A percentile compares a stretch with the other conserved stretches of the same genome.
phyloP scores from a whole-genome alignment of 2,329 filamentous ascomycete species.

The Cladophialophora bantiana region DNA sequence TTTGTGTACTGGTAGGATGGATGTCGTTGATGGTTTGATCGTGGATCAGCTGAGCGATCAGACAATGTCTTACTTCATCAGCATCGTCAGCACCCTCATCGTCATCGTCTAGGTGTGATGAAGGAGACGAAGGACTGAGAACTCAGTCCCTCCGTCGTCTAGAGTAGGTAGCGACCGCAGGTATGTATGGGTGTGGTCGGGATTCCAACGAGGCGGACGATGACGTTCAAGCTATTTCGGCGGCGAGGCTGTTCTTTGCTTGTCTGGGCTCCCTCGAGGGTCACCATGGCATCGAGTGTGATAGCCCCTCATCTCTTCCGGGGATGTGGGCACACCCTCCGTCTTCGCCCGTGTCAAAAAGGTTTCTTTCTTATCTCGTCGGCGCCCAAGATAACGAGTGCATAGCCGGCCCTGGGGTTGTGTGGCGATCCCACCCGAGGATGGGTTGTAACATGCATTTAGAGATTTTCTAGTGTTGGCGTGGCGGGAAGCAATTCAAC shows the following conservation, averaged over 20 bases:
- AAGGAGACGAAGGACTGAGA: too few species aligned
- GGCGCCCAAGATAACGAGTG: neutral
- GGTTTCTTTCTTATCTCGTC: neutral
- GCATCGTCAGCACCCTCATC: neutral
- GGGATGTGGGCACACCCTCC: neutral
- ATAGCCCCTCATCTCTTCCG: neutral
- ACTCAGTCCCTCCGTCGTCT: too few species aligned
- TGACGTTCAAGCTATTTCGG: neutral
- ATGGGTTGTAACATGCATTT: neutral
- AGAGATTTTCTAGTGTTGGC: conserved; percentile 1
- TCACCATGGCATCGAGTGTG: neutral
- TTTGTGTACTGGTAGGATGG: neutral
- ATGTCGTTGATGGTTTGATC: neutral
- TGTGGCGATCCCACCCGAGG: neutral
- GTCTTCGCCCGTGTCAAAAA: neutral
- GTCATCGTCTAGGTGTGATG: neutral
- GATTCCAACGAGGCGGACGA: neutral
- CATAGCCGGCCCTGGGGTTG: neutral
- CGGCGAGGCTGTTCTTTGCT: conserved; percentile 6
- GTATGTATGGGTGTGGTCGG: neutral
- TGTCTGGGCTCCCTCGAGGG: neutral
- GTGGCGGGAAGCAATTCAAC: neutral
- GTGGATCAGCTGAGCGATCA: conserved; percentile 5
- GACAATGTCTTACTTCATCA: conserved; percentile 2
- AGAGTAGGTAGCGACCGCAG: too few species aligned